Conservation (phyloP, 345 rosid genomes). For the Acer negundo region DNA sequence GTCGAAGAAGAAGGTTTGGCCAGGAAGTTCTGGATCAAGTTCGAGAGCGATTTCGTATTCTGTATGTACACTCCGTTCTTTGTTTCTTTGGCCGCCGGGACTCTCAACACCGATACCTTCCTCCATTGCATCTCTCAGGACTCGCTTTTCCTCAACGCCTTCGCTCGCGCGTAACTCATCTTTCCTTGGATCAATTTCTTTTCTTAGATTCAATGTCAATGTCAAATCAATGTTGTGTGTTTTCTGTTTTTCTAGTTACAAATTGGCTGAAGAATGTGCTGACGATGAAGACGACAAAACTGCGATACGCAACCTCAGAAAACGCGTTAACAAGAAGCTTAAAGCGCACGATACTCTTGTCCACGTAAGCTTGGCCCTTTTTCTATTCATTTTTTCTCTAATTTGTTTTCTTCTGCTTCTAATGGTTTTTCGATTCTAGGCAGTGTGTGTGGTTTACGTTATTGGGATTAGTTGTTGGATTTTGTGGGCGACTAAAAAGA, state of each 20-base stretch:
- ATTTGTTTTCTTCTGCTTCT: constrained; percentile 1
- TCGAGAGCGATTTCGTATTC: constrained; percentile 37
- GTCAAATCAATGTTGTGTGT: background rate
- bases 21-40: constrained; percentile 50
- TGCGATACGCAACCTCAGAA: constrained; percentile 40
- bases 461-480: background rate
- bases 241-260: constrained; percentile 28
- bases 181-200: background rate
- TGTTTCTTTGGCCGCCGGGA: constrained; percentile 49
- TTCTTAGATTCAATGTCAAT: background rate
- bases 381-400: background rate
- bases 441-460: background rate
- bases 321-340: constrained; percentile 40
- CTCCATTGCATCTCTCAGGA: constrained; percentile 42
- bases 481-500: background rate
- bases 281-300: constrained; percentile 58
- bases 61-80: constrained; percentile 46
- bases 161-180: constrained; percentile 40
- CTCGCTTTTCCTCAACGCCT: constrained; percentile 42
- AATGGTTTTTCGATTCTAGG: background rate
- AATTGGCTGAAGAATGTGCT: constrained; percentile 57
- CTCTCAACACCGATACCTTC: constrained; percentile 31
- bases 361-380: constrained; percentile 21
- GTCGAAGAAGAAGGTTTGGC: constrained; percentile 41
- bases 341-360: constrained; percentile 35